Conservation (phyloP, 768 basidiomycete genomes). For the Sistotremastrum niveocremeum region DNA sequence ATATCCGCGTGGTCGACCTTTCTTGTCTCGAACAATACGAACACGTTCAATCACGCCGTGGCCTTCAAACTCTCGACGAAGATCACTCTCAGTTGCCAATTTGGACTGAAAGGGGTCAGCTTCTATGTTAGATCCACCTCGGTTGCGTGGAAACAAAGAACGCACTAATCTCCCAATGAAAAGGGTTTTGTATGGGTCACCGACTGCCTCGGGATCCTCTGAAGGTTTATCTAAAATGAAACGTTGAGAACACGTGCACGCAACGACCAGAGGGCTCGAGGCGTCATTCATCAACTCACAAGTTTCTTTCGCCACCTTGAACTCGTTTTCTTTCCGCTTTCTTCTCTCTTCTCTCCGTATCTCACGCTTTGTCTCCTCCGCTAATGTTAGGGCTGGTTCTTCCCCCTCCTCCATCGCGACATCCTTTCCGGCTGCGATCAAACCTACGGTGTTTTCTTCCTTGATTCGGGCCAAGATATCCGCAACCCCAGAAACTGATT, state of each 20-base stretch:
- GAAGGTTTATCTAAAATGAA: slow-evolving; percentile 69
- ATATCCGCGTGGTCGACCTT: slow-evolving; percentile 78
- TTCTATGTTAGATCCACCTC: neutral
- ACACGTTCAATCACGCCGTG: slow-evolving; percentile 93
- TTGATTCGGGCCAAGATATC: slow-evolving; percentile 55
- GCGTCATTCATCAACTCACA: slow-evolving; percentile 37
- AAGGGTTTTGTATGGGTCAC: slow-evolving; percentile 96
- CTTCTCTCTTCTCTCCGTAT: slow-evolving; percentile 67
- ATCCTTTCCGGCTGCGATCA: slow-evolving; percentile 41
- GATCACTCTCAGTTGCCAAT: slow-evolving; percentile 79
- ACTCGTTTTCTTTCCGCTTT: slow-evolving; percentile 62
- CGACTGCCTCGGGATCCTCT: slow-evolving; percentile 80
- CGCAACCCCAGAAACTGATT: slow-evolving; percentile 69
- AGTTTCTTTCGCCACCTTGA: slow-evolving; percentile 68
- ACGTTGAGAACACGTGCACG: slow-evolving; percentile 5
- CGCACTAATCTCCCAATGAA: slow-evolving; percentile 87
- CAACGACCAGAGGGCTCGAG: neutral
- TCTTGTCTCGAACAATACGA: slow-evolving; percentile 84
- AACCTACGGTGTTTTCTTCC: slow-evolving; percentile 60
- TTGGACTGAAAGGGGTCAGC: slow-evolving; percentile 51
- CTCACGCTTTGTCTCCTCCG: slow-evolving; percentile 72
- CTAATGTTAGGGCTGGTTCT: slow-evolving; percentile 66
- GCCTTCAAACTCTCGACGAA: slow-evolving; percentile 89
- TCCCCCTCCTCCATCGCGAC: slow-evolving; percentile 67
- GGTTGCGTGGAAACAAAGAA: slow-evolving; percentile 1